phyloP scores from a whole-genome alignment of 805 yeast genomes.

The Middelhovenomyces tepae region DNA sequence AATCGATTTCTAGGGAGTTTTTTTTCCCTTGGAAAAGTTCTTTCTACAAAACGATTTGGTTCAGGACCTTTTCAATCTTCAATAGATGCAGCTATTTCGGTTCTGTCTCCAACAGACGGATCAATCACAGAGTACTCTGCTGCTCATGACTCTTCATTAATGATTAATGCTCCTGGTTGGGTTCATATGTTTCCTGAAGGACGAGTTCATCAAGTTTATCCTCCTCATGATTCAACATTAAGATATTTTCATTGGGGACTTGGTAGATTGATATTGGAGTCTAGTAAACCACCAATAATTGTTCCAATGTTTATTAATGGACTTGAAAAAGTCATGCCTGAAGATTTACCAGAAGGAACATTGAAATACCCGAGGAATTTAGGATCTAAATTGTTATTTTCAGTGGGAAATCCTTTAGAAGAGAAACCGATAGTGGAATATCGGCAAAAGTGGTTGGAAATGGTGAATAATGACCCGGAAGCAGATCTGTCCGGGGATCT shows the following conservation, averaged over 20 bases:
- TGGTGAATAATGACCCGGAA: constrained; percentile 46
- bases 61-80: constrained; percentile 89
- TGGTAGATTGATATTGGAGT: constrained; percentile 71
- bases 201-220: constrained; percentile 70
- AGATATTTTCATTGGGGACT: constrained; percentile 95
- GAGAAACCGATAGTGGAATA: constrained; percentile 50
- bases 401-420: constrained; percentile 63
- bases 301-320: constrained; percentile 84
- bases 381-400: constrained; percentile 59
- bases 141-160: constrained; percentile 1
- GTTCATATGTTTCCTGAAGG: constrained; percentile 94
- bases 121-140: constrained; percentile 7
- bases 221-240: constrained; percentile 80
- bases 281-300: constrained; percentile 74
- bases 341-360: constrained; percentile 45
- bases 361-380: constrained; percentile 55
- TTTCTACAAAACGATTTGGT: constrained; percentile 82
- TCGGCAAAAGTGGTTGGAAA: constrained; percentile 59
- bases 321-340: constrained; percentile 81
- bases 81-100: constrained; percentile 73
- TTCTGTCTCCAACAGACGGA: constrained; percentile 38
- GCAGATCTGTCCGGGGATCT: constrained; percentile 45
- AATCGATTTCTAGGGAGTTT: constrained; percentile 32
- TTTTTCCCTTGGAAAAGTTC: constrained; percentile 82
- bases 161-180: constrained; percentile 44